Evolutionary conservation across 1,284 basidiomycete species (phyloP).

Genomic region (Leucoagaricus sp.): DNA sequence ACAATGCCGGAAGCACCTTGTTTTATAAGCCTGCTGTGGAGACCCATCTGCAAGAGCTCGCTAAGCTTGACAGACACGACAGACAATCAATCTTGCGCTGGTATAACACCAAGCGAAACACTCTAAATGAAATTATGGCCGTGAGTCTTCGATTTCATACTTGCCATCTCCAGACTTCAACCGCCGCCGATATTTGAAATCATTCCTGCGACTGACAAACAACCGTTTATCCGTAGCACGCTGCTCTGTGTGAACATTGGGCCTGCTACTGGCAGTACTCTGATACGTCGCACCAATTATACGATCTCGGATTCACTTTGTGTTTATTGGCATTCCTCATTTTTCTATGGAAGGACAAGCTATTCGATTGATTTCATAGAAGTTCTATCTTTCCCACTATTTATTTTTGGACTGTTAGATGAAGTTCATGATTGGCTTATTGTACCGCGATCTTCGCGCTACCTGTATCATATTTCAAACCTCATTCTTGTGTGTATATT

Average conservation of each 20-base stretch:
- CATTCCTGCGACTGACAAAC: not conserved
- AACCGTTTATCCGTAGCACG: slow-evolving; percentile 26
- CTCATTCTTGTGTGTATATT: not conserved
- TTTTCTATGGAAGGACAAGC: slow-evolving; percentile 28
- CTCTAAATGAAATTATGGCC: slow-evolving; percentile 26
- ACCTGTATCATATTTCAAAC: not conserved
- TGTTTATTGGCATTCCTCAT: slow-evolving; percentile 26
- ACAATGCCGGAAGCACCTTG: slow-evolving; percentile 11
- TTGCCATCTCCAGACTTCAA: not conserved
- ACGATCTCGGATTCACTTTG: slow-evolving; percentile 28
- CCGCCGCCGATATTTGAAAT: not conserved
- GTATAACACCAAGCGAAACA: slow-evolving; percentile 27
- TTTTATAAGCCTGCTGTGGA: slow-evolving; percentile 29
- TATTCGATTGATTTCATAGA: slow-evolving; percentile 14
- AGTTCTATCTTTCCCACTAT: not conserved
- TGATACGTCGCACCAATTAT: slow-evolving; percentile 18
- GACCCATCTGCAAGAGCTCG: slow-evolving; percentile 27
- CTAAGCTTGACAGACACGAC: slow-evolving; percentile 17
- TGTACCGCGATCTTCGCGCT: not conserved
- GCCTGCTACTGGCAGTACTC: slow-evolving; percentile 24
- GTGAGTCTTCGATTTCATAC: slow-evolving; percentile 20
- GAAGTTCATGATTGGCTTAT: not conserved
- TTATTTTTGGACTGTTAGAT: not conserved
- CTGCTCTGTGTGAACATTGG: slow-evolving; percentile 34
- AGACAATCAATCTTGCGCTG: slow-evolving; percentile 24